Evolutionary conservation across 2,329 filamentous ascomycete genomes (phyloP).

Genomic region (Pseudopyricularia javanii): DNA sequence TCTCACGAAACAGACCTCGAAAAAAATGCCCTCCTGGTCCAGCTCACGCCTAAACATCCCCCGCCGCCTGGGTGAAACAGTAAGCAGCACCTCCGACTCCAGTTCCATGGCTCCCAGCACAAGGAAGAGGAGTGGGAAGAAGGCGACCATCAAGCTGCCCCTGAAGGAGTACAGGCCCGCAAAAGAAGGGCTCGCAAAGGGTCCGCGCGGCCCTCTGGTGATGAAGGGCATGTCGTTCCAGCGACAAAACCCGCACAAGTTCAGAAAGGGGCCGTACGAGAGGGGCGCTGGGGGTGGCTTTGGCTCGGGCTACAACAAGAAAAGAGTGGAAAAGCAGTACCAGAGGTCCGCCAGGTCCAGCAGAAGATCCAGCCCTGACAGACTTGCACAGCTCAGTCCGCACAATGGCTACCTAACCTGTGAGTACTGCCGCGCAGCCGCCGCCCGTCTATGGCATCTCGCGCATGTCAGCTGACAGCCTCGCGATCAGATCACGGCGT

Average conservation of each 20-base stretch:
- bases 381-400: constrained; percentile 1
- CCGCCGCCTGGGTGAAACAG: constrained; percentile 34
- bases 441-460: not conserved
- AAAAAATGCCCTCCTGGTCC: constrained; percentile 6
- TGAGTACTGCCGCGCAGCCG: not conserved
- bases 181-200: not conserved
- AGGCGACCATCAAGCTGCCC: constrained; percentile 1
- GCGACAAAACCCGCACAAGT: not conserved
- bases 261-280: not conserved
- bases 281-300: constrained; percentile 1
- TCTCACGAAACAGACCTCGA: not conserved
- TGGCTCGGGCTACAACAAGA: not conserved
- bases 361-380: constrained; percentile 1
- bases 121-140: not conserved
- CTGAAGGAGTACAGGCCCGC: not conserved
- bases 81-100: constrained; percentile 17
- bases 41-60: constrained; percentile 15
- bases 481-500: constrained; percentile 25
- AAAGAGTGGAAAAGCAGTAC: constrained; percentile 1
- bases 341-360: constrained; percentile 4
- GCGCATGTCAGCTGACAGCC: not conserved
- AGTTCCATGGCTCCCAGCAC: constrained; percentile 7
- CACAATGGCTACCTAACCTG: constrained; percentile 7
- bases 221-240: not conserved
- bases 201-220: not conserved